Percentiles rank a stretch among this genome's conserved stretches.
Conservation (phyloP, 495 filamentous ascomycete species). For the Penicillium tannophilum region DNA sequence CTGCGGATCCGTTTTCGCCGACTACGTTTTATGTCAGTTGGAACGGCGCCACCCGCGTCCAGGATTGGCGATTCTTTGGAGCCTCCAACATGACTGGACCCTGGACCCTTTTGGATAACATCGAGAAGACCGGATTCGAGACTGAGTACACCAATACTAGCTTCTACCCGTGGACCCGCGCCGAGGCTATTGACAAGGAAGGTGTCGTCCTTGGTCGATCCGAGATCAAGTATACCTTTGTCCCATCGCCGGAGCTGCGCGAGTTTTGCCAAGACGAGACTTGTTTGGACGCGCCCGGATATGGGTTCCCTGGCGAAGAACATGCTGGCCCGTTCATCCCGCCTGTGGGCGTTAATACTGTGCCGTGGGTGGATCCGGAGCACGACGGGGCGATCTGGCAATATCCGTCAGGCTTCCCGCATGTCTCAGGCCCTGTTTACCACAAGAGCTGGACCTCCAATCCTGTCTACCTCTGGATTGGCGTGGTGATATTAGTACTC, state of each 20-base stretch:
- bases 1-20: conserved; percentile 28
- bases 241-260: conserved; percentile 41
- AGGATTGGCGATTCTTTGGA: conserved; percentile 45
- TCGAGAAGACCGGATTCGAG: conserved; percentile 43
- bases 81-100: conserved; percentile 35
- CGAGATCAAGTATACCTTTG: conserved; percentile 42
- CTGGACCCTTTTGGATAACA: conserved; percentile 34
- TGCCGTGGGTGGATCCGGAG: conserved; percentile 44
- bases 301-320: conserved; percentile 41
- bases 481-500: conserved; percentile 11
- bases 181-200: conserved; percentile 37
- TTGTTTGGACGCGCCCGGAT: conserved; percentile 37
- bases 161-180: conserved; percentile 41
- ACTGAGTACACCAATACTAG: conserved; percentile 35
- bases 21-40: conserved; percentile 50
- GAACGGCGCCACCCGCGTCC: conserved; percentile 51
- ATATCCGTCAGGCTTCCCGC: conserved; percentile 24
- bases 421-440: conserved; percentile 3
- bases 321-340: conserved; percentile 33
- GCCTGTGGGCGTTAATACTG: conserved; percentile 40
- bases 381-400: conserved; percentile 26
- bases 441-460: conserved; percentile 11
- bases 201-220: conserved; percentile 40
- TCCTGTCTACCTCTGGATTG: conserved; percentile 16
- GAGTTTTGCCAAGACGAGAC: conserved; percentile 35